Percentiles rank a stretch among this genome's conserved stretches.
Evolutionary conservation across 805 yeast species (phyloP).

Genomic region (Kuraishia borneana): DNA sequence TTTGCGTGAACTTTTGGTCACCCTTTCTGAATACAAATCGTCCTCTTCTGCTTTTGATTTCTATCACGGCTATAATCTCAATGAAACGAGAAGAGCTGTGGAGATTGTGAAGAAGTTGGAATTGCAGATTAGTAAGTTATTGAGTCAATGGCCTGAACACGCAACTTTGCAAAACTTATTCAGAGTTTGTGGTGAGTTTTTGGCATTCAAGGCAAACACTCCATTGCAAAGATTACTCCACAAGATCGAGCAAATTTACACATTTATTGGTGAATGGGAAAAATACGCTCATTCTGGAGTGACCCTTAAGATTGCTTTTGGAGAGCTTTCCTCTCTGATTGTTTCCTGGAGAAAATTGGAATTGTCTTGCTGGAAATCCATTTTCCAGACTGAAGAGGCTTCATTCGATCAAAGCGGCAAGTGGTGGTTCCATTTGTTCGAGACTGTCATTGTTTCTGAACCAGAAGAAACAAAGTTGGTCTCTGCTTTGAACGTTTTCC

Average conservation of each 20-base stretch:
- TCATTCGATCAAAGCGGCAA: conserved; percentile 44
- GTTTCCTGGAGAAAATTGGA: conserved; percentile 90
- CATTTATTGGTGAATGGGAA: conserved; percentile 85
- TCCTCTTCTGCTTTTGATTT: conserved; percentile 26
- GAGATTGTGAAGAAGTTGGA: conserved; percentile 31
- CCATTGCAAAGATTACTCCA: conserved; percentile 73
- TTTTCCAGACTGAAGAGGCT: conserved; percentile 57
- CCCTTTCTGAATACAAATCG: not conserved
- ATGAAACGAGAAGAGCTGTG: conserved; percentile 54
- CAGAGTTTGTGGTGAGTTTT: conserved; percentile 54
- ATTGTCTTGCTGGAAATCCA: conserved; percentile 70
- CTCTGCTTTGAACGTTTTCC: conserved; percentile 59
- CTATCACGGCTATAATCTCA: conserved; percentile 50
- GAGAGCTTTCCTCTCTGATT: conserved; percentile 52
- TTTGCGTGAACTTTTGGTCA: not conserved
- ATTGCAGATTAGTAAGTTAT: conserved; percentile 31
- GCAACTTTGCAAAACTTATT: conserved; percentile 67
- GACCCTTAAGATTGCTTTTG: conserved; percentile 44
- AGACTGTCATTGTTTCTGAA: conserved; percentile 46
- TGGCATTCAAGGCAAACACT: conserved; percentile 47
- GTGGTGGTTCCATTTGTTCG: conserved; percentile 92
- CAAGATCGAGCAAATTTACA: conserved; percentile 79
- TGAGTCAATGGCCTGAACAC: conserved; percentile 88
- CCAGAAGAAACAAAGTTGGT: conserved; percentile 27
- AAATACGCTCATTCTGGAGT: conserved; percentile 77